phyloP scores from a whole-genome alignment of 2,329 filamentous ascomycete species.

The Botryotinia globosa region DNA sequence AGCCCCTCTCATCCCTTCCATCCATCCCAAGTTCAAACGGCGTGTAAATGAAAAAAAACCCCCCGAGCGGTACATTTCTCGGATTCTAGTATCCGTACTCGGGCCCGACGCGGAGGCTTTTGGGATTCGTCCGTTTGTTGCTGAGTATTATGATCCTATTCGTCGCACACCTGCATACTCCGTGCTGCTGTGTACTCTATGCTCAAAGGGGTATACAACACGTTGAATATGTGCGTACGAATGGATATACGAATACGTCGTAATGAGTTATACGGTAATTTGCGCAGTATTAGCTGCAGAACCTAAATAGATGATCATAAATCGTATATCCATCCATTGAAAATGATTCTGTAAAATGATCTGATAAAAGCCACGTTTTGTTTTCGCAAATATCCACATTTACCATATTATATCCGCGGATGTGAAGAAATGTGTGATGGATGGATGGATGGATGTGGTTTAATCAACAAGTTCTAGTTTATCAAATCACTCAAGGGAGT shows the following conservation, averaged over 20 bases:
- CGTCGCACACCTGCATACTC: neutral
- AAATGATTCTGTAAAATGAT: neutral
- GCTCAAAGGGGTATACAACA: no score
- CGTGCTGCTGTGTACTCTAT: neutral
- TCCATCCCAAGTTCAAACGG: neutral
- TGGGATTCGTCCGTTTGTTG: neutral
- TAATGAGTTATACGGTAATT: neutral
- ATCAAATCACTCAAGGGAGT: no score
- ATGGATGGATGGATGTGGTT: neutral
- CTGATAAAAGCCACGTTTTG: neutral
- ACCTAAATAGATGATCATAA: neutral
- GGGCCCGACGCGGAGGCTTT: conserved; percentile 4
- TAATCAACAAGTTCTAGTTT: neutral
- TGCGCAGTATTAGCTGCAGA: neutral
- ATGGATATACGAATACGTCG: neutral
- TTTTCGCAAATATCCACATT: neutral
- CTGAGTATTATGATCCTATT: neutral
- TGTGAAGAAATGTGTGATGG: neutral
- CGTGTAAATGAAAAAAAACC: neutral
- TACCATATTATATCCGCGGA: neutral
- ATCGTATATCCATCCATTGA: neutral
- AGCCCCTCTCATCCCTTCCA: neutral
- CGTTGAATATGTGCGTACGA: neutral
- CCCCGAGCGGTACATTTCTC: neutral
- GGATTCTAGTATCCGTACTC: conserved; percentile 9